Conservation (phyloP, 352 stramenopile species). For the Peronospora belbahrii region DNA sequence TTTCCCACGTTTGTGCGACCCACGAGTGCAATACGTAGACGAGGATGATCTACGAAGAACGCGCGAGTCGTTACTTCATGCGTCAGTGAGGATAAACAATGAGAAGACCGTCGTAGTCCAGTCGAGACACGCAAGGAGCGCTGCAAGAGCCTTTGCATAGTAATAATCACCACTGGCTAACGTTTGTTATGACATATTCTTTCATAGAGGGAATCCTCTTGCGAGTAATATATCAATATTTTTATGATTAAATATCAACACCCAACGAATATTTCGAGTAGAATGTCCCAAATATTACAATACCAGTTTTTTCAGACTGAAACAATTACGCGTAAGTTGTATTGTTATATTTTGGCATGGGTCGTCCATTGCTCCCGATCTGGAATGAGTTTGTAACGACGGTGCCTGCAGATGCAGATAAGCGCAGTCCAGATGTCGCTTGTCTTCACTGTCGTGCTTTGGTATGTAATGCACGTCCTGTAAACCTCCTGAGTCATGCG, state of each 20-base stretch:
- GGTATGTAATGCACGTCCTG: conserved; percentile 16
- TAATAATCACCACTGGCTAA: background rate
- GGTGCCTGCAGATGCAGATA: conserved; percentile 13
- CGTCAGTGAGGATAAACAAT: conserved; percentile 10
- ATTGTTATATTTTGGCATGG: conserved; percentile 9
- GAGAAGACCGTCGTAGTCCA: conserved; percentile 12
- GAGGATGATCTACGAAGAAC: conserved; percentile 35
- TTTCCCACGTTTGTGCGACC: conserved; percentile 81
- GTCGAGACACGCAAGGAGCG: conserved; percentile 11
- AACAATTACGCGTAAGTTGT: too few relatives aligned
- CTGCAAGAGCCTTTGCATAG: conserved; percentile 36
- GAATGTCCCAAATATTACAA: too few relatives aligned
- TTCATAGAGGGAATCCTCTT: background rate
- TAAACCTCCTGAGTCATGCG: conserved; percentile 10
- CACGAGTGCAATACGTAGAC: conserved; percentile 72
- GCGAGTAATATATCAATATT: background rate
- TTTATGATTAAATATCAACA: too few relatives aligned
- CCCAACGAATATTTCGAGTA: too few relatives aligned
- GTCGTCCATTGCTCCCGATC: conserved; percentile 18
- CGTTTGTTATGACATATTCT: background rate
- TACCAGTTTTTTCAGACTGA: too few relatives aligned
- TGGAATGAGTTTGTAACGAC: conserved; percentile 29
- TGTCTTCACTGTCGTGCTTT: conserved; percentile 13
- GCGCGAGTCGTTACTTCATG: background rate
- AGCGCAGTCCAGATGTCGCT: conserved; percentile 18